Conservation (phyloP, 768 basidiomycete species). For the Mycena indigotica region DNA sequence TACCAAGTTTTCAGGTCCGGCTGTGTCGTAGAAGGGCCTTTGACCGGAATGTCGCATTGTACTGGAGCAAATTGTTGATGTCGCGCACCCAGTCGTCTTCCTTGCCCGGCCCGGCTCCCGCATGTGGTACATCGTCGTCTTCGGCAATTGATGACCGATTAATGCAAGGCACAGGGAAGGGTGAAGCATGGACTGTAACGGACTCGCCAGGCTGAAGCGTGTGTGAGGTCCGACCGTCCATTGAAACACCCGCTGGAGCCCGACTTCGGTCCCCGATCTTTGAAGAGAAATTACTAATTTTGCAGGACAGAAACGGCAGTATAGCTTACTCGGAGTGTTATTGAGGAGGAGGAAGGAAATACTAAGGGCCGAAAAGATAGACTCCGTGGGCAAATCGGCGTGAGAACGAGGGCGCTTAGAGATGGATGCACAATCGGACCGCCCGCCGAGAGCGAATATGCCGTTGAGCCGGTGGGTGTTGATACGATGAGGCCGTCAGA, state of each 20-base stretch:
- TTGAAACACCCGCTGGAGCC: slow-evolving; percentile 85
- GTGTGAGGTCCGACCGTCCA: slow-evolving; percentile 89
- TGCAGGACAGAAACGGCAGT: neutral
- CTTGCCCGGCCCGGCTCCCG: slow-evolving; percentile 76
- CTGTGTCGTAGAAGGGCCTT: slow-evolving; percentile 80
- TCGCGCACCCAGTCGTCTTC: slow-evolving; percentile 97
- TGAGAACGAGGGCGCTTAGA: slow-evolving; percentile 84
- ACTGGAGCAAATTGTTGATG: slow-evolving; percentile 92
- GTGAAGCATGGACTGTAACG: slow-evolving; percentile 81
- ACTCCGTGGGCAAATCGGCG: slow-evolving; percentile 94
- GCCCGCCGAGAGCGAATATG: slow-evolving; percentile 93
- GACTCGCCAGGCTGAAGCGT: slow-evolving; percentile 83
- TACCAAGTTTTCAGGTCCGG: slow-evolving; percentile 47
- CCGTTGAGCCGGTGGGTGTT: slow-evolving; percentile 95
- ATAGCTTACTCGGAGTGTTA: slow-evolving; percentile 67
- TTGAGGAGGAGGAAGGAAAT: slow-evolving; percentile 78
- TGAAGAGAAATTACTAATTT: slow-evolving; percentile 4
- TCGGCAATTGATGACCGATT: slow-evolving; percentile 79
- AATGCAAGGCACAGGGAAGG: slow-evolving; percentile 91
- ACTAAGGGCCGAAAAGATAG: slow-evolving; percentile 90
- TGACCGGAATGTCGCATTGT: slow-evolving; percentile 92
- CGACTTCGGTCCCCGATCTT: slow-evolving; percentile 88
- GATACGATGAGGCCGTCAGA: slow-evolving; percentile 93
- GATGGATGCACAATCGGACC: slow-evolving; percentile 96
- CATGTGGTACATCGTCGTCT: slow-evolving; percentile 43